Evolutionary conservation across 768 basidiomycete genomes (phyloP), one percentile per base, ranked within the genome.

Genomic region (Suillus luteus): DNA sequence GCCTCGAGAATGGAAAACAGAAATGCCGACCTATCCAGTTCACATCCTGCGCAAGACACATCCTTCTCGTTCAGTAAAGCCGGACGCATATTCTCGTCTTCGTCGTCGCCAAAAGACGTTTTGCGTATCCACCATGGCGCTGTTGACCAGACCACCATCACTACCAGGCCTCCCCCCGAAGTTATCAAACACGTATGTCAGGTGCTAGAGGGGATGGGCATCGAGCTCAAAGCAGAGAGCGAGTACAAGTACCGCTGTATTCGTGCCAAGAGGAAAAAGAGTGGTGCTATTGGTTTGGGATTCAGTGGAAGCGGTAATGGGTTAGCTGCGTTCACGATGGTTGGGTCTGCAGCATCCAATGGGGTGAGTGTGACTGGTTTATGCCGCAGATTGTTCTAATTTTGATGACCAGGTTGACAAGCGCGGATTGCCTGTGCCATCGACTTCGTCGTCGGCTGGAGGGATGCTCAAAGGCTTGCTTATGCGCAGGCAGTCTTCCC

Each of bases 231-330:
- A 70, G 76, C 86, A 38, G 97, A 99, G 78, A 90, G 88, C 67
- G 94, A 97, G 72, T 99, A 85, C 79, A 96, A 94, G 81, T 90
- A 90, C 71, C 81, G 92, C 65, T 97, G 96, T 73, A 82, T 95
- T 37, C 82, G 96, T 27, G 80, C 82, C 46, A 93, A 95, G 83
- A 83, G 82, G 74, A 85, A 82, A 75, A 93, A 87, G 80, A 77
- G 81, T 3, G 78, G 80, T 5, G 70, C 68, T 65, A 80, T 82
- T 51, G 82, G 81, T 15, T 69, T 84, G 68, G 73, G 82, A 69
- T 74, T 83, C 63, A 77, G 79, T 65, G 80, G 71, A 62, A 61
- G 69, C 48, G 76, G 73, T 2, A 77, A 75, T 69, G 85, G 84
- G 22, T 79, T 91, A 65, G 89, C 92, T 2, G 91, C 91, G 27